These are phyloP conservation scores for Sistotremastrum niveocremeum DNA, from an alignment of 768 basidiomycete genomes.

Conservation along the genomic window DNA sequence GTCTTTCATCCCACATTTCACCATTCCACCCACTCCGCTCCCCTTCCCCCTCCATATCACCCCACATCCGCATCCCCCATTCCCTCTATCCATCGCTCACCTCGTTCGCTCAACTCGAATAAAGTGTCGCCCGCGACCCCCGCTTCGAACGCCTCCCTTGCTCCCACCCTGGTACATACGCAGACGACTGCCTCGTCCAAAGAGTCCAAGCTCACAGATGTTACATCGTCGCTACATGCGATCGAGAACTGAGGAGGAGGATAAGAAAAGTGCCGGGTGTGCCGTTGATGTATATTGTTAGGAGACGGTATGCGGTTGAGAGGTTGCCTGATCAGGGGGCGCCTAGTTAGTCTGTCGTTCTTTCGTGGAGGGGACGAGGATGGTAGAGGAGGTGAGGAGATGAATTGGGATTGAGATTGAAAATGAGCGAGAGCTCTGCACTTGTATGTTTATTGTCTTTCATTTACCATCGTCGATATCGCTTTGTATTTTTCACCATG, in stretches of 20 bases:
- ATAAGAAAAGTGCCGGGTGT: slow-evolving; percentile 89
- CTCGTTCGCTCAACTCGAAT: slow-evolving; percentile 2
- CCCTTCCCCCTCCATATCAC: neutral
- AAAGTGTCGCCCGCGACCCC: slow-evolving; percentile 92
- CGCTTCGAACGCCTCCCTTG: slow-evolving; percentile 91
- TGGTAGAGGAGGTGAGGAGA: too few relatives aligned
- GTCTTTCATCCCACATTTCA: neutral
- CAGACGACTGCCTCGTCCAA: slow-evolving; percentile 96
- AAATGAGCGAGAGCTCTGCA: too few relatives aligned
- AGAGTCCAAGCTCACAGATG: slow-evolving; percentile 91
- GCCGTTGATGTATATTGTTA: slow-evolving; percentile 95
- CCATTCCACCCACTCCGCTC: neutral
- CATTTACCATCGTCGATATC: too few relatives aligned
- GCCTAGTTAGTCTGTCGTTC: too few relatives aligned
- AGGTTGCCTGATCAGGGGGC: slow-evolving; percentile 89
- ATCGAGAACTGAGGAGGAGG: slow-evolving; percentile 82
- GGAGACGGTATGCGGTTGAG: slow-evolving; percentile 86
- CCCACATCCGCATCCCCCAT: neutral
- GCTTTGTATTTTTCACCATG: too few relatives aligned
- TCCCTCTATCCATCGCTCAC: neutral
- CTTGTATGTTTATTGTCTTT: too few relatives aligned
- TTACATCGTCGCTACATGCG: slow-evolving; percentile 96
- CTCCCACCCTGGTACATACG: slow-evolving; percentile 92
- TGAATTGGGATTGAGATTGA: too few relatives aligned
- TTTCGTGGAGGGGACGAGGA: too few relatives aligned